Percentiles rank a stretch among this genome's conserved stretches.
Conservation (phyloP, 148 eudicot species). For the Rhododendron ovatum region DNA sequence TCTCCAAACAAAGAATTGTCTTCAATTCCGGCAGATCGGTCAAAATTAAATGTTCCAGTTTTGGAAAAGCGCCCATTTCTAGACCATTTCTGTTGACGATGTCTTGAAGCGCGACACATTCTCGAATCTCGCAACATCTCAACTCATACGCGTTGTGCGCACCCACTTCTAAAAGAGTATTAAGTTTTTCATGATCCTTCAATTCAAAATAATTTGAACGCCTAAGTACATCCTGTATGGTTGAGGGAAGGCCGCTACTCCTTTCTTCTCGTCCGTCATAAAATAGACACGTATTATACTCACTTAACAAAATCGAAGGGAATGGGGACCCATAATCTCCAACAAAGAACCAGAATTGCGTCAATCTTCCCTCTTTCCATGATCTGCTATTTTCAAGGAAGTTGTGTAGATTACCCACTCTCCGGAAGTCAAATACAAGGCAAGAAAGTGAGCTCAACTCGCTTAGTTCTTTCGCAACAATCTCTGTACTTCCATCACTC, state of each 20-base stretch:
- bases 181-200: neutral
- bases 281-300: neutral
- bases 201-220: neutral
- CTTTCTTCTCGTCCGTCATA: neutral
- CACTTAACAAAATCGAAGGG: too few species aligned
- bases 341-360: neutral
- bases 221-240: neutral
- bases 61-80: neutral
- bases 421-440: neutral
- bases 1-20: neutral
- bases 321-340: rapidly evolving
- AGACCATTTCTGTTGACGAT: neutral
- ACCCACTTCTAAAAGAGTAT: neutral
- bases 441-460: neutral
- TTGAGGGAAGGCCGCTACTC: neutral
- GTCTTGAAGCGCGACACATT: neutral
- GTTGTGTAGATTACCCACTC: neutral
- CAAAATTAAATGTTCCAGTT: neutral
- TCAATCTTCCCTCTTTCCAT: neutral
- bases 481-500: neutral
- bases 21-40: neutral
- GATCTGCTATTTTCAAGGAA: neutral
- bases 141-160: neutral
- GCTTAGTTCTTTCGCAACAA: neutral
- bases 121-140: neutral